phyloP scores from a whole-genome alignment of 2,329 filamentous ascomycete species.

The Penicillium concentricum region DNA sequence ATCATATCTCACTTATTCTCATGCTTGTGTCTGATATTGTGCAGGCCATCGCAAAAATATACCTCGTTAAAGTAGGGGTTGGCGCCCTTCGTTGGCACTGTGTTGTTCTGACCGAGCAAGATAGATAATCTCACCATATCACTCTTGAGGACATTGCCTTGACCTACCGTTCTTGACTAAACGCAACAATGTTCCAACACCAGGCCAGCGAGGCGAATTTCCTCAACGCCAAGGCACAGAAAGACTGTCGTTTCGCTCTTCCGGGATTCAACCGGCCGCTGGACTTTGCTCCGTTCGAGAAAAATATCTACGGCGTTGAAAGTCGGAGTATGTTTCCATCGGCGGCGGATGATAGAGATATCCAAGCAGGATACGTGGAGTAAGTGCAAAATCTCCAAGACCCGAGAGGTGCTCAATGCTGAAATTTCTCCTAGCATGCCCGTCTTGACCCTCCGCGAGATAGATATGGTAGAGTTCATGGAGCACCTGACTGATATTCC shows the following conservation, averaged over 20 bases:
- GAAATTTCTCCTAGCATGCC: slow-evolving; percentile 22
- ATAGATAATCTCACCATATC: neutral
- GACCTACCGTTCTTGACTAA: neutral
- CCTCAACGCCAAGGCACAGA: slow-evolving; percentile 1
- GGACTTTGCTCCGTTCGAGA: slow-evolving; percentile 24
- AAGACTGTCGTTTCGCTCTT: slow-evolving; percentile 24
- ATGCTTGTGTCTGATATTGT: neutral
- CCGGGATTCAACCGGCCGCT: slow-evolving; percentile 37
- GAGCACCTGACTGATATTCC: slow-evolving; percentile 42
- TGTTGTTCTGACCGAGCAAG: neutral
- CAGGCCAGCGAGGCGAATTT: slow-evolving; percentile 10
- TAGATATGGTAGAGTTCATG: slow-evolving; percentile 41
- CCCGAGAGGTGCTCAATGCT: neutral
- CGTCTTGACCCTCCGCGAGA: slow-evolving; percentile 37
- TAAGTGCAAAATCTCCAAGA: slow-evolving; percentile 10
- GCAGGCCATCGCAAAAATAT: neutral
- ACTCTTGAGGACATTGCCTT: neutral
- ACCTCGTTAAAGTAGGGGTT: neutral
- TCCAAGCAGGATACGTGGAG: slow-evolving; percentile 30
- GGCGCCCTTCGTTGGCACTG: neutral
- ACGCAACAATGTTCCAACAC: slow-evolving; percentile 23
- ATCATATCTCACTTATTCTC: neutral
- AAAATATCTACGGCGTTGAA: slow-evolving; percentile 30
- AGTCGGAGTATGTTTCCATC: slow-evolving; percentile 33
- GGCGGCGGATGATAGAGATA: slow-evolving; percentile 33